phyloP scores from a whole-genome alignment of 2,329 filamentous ascomycete species.

The Aspergillus tubingensis region DNA sequence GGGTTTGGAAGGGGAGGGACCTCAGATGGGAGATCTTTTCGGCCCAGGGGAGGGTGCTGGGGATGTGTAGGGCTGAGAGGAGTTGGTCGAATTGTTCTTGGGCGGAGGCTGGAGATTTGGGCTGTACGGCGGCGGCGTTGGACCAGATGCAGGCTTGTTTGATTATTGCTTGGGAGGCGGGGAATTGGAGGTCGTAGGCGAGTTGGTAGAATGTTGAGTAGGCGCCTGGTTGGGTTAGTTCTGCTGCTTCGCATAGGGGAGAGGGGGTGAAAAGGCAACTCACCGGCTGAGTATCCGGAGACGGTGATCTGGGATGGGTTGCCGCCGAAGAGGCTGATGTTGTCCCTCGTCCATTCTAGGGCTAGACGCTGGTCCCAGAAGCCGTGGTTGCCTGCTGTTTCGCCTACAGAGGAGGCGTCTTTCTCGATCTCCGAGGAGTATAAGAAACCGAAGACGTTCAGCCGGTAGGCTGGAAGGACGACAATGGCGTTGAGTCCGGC shows the following conservation, averaged over 20 bases:
- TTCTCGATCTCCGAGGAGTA: conserved; percentile 50
- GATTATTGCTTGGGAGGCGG: conserved; percentile 50
- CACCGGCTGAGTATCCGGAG: conserved; percentile 58
- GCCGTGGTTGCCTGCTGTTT: conserved; percentile 52
- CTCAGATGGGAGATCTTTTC: conserved; percentile 53
- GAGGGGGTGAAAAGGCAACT: not conserved
- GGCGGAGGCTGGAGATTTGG: conserved; percentile 50
- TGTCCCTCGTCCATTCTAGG: conserved; percentile 57
- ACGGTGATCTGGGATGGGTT: conserved; percentile 55
- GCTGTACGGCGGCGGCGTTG: conserved; percentile 56
- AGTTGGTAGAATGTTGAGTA: conserved; percentile 61
- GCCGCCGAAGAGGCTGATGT: conserved; percentile 55
- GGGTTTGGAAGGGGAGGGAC: conserved; percentile 35
- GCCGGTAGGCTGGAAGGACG: conserved; percentile 58
- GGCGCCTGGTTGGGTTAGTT: conserved; percentile 39
- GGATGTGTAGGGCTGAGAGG: conserved; percentile 47
- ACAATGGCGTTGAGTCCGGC: conserved; percentile 54
- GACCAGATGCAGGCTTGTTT: conserved; percentile 56
- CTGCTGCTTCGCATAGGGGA: not conserved
- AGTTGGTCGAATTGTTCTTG: conserved; percentile 57
- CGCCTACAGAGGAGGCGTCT: conserved; percentile 41
- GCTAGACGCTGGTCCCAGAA: conserved; percentile 61
- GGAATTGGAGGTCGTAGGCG: conserved; percentile 56
- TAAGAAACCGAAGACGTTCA: conserved; percentile 60
- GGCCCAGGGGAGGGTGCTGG: conserved; percentile 38